Conservation (phyloP, 2,329 filamentous ascomycete genomes). For the Neonectria ditissima region DNA sequence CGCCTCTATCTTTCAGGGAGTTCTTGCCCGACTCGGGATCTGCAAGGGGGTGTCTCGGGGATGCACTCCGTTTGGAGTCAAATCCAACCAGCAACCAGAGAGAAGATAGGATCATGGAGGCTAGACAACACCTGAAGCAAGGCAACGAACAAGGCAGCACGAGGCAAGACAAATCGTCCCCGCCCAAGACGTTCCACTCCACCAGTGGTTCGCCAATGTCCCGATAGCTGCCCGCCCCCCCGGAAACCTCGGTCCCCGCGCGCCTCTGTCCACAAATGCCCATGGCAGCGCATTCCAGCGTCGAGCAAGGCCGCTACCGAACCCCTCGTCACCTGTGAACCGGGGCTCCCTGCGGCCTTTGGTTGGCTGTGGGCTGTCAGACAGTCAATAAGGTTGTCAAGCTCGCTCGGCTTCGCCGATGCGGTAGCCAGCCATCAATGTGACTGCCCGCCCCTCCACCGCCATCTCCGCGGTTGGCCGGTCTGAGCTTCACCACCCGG, state of each 20-base stretch:
- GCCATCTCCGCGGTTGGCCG: slow-evolving; percentile 26
- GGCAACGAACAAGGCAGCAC: slow-evolving; percentile 4
- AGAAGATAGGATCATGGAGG: neutral
- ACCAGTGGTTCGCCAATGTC: slow-evolving; percentile 20
- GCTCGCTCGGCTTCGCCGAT: slow-evolving; percentile 45
- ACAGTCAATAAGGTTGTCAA: slow-evolving; percentile 43
- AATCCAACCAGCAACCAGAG: slow-evolving; percentile 18
- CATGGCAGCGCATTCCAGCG: slow-evolving; percentile 41
- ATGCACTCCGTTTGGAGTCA: slow-evolving; percentile 13
- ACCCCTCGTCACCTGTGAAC: slow-evolving; percentile 25
- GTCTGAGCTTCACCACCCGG: slow-evolving; percentile 33
- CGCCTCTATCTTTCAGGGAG: neutral
- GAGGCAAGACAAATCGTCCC: slow-evolving; percentile 15
- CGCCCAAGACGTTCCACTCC: slow-evolving; percentile 2
- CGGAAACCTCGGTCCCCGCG: slow-evolving; percentile 30
- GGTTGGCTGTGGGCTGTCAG: slow-evolving; percentile 30
- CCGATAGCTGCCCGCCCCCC: slow-evolving; percentile 2
- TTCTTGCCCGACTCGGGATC: slow-evolving; percentile 12
- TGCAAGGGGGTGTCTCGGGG: slow-evolving; percentile 5
- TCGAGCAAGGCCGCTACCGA: slow-evolving; percentile 37
- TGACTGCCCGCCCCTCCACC: slow-evolving; percentile 28
- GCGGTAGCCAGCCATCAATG: slow-evolving; percentile 37
- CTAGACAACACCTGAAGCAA: neutral
- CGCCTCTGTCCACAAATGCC: slow-evolving; percentile 31
- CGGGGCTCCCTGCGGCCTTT: slow-evolving; percentile 21